A percentile compares a stretch with the other conserved stretches of the same genome.
Conservation (phyloP, 2,329 filamentous ascomycete species). For the Arachnomyces sp. region DNA sequence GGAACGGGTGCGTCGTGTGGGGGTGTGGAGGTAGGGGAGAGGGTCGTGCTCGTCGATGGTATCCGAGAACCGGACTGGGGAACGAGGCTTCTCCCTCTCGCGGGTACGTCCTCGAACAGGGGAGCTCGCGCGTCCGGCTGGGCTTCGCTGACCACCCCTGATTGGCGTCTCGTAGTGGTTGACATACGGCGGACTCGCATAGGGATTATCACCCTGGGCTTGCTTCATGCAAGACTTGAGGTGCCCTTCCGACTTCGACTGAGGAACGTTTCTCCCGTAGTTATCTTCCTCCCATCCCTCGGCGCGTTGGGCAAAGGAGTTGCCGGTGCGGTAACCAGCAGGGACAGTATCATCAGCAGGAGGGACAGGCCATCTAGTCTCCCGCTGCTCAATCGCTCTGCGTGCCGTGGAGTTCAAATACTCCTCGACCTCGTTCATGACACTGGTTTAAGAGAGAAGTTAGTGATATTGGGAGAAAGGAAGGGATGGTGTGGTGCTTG, state of each 20-base stretch:
- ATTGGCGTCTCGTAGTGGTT: background rate
- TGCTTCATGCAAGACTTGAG: slow-evolving; percentile 8
- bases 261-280: slow-evolving; percentile 10
- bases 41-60: slow-evolving; percentile 16
- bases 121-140: background rate
- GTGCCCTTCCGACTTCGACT: slow-evolving; percentile 15
- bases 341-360: no score
- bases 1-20: slow-evolving; percentile 20
- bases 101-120: slow-evolving; percentile 7
- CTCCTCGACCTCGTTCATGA: no score
- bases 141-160: background rate
- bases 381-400: no score
- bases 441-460: no score
- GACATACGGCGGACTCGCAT: background rate
- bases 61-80: slow-evolving; percentile 19
- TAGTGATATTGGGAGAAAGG: no score
- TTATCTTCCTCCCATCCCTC: no score
- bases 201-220: no score
- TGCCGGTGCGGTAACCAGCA: no score
- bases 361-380: no score
- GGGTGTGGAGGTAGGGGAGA: slow-evolving; percentile 13
- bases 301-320: no score
- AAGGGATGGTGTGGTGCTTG: no score
- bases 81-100: slow-evolving; percentile 6
- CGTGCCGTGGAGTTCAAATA: no score